Conservation (phyloP, 1,284 basidiomycete genomes). For the Naganishia sp. region DNA sequence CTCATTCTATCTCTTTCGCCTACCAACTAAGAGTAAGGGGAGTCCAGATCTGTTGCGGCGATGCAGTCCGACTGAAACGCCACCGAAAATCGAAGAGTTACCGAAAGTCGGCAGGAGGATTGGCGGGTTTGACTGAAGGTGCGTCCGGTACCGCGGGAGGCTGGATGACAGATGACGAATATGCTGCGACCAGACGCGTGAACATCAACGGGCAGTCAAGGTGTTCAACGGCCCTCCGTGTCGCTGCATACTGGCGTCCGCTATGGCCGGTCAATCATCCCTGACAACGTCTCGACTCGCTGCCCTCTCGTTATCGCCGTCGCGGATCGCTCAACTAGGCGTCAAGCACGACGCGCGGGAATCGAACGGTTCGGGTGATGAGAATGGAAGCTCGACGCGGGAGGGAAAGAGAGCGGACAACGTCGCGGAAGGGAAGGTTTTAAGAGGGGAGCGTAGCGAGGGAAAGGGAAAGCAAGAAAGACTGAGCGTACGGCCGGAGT, state of each 20-base stretch:
- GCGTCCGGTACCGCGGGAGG: too few relatives aligned
- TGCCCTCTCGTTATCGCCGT: constrained; percentile 19
- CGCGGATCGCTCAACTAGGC: constrained; percentile 26
- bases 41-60: too few relatives aligned
- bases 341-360: constrained; percentile 1
- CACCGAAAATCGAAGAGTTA: too few relatives aligned
- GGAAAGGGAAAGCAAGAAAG: background rate
- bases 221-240: background rate
- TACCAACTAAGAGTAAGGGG: too few relatives aligned
- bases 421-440: background rate
- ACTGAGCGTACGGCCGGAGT: background rate
- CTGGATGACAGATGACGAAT: background rate
- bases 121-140: background rate
- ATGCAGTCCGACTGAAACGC: too few relatives aligned
- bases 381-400: background rate
- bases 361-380: background rate
- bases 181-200: background rate
- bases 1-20: too few relatives aligned
- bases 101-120: too few relatives aligned
- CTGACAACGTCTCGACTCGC: constrained; percentile 14
- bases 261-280: constrained; percentile 11
- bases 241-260: background rate
- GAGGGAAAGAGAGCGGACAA: background rate
- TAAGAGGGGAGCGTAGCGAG: background rate
- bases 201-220: background rate